Conservation (phyloP, 2,329 filamentous ascomycete genomes). For the Sporothrix curviconia region DNA sequence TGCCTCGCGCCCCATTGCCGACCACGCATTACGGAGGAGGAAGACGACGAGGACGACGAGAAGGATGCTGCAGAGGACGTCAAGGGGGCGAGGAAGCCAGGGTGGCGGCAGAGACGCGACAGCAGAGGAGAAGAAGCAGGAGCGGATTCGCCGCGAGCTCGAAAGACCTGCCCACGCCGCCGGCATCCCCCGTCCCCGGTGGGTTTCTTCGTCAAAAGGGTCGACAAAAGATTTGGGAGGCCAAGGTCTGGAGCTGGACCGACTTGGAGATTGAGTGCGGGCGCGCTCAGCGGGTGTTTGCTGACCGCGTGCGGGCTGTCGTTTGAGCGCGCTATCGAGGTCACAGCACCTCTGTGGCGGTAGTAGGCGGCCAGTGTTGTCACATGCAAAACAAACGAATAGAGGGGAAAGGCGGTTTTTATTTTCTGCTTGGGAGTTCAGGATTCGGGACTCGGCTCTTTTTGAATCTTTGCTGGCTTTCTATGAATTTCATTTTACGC, state of each 20-base stretch:
- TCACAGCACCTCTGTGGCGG: constrained; percentile 67
- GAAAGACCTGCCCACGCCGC: constrained; percentile 72
- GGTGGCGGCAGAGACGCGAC: constrained; percentile 30
- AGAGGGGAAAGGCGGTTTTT: background rate
- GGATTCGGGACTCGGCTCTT: too few relatives aligned
- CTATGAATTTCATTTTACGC: too few relatives aligned
- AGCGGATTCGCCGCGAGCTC: constrained; percentile 56
- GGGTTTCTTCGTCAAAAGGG: constrained; percentile 75
- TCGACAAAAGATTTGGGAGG: constrained; percentile 84
- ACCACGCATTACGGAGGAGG: constrained; percentile 47
- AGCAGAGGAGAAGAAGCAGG: constrained; percentile 26
- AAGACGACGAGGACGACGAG: constrained; percentile 21
- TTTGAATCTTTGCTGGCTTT: too few relatives aligned
- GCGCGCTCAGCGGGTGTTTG: constrained; percentile 65
- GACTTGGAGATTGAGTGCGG: constrained; percentile 88
- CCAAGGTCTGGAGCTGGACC: constrained; percentile 89
- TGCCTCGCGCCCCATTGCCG: constrained; percentile 69
- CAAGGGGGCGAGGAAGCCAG: constrained; percentile 28
- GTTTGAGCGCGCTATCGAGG: constrained; percentile 85
- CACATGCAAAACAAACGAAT: background rate
- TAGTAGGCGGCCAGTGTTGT: constrained; percentile 21
- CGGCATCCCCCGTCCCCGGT: constrained; percentile 85
- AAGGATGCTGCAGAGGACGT: constrained; percentile 26
- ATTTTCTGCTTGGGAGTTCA: too few relatives aligned
- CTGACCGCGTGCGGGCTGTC: constrained; percentile 79